phyloP scores from a whole-genome alignment of 2,329 filamentous ascomycete species.

The Salinomyces thailandicus region DNA sequence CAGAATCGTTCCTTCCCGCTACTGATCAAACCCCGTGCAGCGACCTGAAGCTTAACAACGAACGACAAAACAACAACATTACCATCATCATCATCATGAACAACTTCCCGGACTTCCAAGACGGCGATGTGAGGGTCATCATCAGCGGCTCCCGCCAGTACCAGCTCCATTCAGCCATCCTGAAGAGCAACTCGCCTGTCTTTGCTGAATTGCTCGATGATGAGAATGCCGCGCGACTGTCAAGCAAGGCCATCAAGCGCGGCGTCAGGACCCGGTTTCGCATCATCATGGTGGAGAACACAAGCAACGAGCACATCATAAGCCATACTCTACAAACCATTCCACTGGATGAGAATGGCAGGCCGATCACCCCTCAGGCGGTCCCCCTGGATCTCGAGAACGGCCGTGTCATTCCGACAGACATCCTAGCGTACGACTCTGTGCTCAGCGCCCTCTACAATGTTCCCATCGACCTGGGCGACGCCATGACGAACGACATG shows the following conservation, averaged over 20 bases:
- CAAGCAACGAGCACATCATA: constrained; percentile 7
- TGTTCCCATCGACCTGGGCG: constrained; percentile 30
- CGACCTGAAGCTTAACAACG: not conserved
- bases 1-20: not conserved
- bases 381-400: constrained; percentile 16
- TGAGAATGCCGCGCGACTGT: constrained; percentile 20
- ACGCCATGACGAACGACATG: constrained; percentile 28
- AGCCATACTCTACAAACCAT: constrained; percentile 4
- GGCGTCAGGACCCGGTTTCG: constrained; percentile 14
- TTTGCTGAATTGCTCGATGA: constrained; percentile 15
- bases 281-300: constrained; percentile 14
- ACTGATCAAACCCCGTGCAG: not conserved
- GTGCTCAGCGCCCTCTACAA: constrained; percentile 41
- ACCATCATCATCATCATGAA: not conserved
- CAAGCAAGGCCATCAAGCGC: constrained; percentile 19
- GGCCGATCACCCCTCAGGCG: constrained; percentile 4
- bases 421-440: constrained; percentile 27
- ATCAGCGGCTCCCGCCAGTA: constrained; percentile 28
- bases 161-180: constrained; percentile 30
- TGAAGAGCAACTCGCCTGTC: constrained; percentile 16
- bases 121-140: constrained; percentile 32
- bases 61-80: constrained; percentile 1
- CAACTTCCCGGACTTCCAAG: constrained; percentile 28
- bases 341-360: constrained; percentile 13
- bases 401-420: constrained; percentile 9